Conservation (phyloP, 2,329 filamentous ascomycete species). For the Arthrobotrys entomopaga region DNA sequence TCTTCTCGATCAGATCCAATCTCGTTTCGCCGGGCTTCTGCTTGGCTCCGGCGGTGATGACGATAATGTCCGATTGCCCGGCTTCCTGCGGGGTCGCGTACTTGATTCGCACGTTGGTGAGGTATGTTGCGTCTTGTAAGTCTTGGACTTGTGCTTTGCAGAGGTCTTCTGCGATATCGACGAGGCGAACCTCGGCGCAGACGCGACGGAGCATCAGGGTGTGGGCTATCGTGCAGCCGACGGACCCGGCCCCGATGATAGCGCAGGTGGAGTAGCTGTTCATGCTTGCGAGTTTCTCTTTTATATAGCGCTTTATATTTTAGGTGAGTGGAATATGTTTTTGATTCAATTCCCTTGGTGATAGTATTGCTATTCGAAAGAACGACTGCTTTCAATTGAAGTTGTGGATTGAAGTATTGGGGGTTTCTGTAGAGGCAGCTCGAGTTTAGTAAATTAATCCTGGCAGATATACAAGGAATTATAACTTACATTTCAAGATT, state of each 20-base stretch:
- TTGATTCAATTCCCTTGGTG: conserved; percentile 1
- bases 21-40: conserved; percentile 61
- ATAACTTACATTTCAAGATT: conserved; percentile 2
- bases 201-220: conserved; percentile 59
- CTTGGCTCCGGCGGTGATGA: conserved; percentile 61
- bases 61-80: conserved; percentile 59
- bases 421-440: not conserved
- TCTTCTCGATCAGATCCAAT: conserved; percentile 60
- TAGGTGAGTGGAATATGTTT: conserved; percentile 11
- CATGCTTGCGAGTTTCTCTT: conserved; percentile 14
- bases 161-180: conserved; percentile 60
- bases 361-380: conserved; percentile 17
- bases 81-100: conserved; percentile 59
- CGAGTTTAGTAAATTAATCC: conserved; percentile 7
- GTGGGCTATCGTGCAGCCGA: conserved; percentile 60
- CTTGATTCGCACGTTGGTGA: conserved; percentile 59
- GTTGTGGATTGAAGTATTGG: conserved; percentile 28
- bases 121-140: conserved; percentile 60
- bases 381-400: conserved; percentile 33
- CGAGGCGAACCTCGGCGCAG: conserved; percentile 60
- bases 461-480: not conserved
- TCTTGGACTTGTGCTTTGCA: conserved; percentile 60
- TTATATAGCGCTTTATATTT: not conserved
- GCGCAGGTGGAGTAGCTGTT: conserved; percentile 45
- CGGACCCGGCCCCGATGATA: conserved; percentile 60